phyloP scores from a whole-genome alignment of 371 early-diverging fungal species.

The Circinella umbellata region DNA sequence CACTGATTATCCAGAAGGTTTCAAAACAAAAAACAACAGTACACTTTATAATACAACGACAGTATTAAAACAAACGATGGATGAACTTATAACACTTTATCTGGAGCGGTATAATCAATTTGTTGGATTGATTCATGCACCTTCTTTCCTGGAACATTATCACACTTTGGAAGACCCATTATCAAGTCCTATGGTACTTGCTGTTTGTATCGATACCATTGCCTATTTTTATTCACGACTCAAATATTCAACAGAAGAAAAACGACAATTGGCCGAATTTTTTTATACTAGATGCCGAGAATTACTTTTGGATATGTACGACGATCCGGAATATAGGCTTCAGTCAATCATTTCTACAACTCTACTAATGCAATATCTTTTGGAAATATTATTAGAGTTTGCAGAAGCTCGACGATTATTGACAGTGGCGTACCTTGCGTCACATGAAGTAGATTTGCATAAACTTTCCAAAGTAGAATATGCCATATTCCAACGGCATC shows the following conservation, averaged over 20 bases:
- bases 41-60: no score
- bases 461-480: not conserved
- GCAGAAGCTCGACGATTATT: not conserved
- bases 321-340: constrained; percentile 1
- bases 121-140: constrained; percentile 2
- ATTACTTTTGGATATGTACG: constrained; percentile 1
- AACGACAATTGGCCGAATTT: constrained; percentile 1
- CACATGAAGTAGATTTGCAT: not conserved
- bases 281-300: constrained; percentile 1
- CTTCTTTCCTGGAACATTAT: not conserved
- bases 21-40: no score
- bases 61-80: not conserved
- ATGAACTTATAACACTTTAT: not conserved
- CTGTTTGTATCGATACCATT: not conserved
- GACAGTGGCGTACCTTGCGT: not conserved
- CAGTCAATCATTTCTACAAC: not conserved
- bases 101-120: not conserved
- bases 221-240: not conserved
- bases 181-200: not conserved
- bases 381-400: not conserved
- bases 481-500: constrained; percentile 9
- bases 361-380: not conserved
- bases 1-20: not conserved
- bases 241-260: not conserved
- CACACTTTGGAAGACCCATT: not conserved